These are phyloP conservation scores for Vigna angularis DNA, from an alignment of 306 rosid species.

Conservation along the genomic window DNA sequence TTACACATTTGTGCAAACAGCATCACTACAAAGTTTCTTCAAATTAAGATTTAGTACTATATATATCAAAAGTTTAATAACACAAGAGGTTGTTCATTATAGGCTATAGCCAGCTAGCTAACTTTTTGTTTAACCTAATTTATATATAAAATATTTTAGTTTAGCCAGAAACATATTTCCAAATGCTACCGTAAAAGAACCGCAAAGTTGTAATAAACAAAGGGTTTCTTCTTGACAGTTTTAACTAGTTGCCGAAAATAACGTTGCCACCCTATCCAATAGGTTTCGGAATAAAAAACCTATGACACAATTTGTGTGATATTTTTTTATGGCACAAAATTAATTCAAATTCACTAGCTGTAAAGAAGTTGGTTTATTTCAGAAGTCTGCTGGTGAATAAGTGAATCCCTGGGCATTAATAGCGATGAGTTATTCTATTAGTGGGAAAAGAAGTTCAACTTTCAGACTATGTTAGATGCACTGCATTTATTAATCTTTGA, in stretches of 20 bases:
- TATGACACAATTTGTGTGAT: not conserved
- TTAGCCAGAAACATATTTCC: not conserved
- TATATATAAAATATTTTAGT: not conserved
- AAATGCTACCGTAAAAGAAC: not conserved
- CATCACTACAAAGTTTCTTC: not conserved
- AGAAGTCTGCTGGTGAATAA: too few relatives aligned
- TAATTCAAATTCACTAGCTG: too few relatives aligned
- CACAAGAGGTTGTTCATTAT: not conserved
- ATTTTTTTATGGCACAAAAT: not conserved
- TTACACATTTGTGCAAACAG: not conserved
- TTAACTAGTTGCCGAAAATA: not conserved
- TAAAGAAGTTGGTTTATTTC: too few relatives aligned
- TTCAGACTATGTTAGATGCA: too few relatives aligned
- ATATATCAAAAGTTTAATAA: not conserved
- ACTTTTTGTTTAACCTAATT: not conserved
- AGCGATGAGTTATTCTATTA: too few relatives aligned
- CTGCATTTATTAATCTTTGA: too few relatives aligned
- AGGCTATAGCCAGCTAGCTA: not conserved
- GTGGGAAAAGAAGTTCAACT: too few relatives aligned
- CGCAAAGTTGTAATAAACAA: not conserved
- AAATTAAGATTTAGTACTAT: not conserved
- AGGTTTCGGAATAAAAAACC: not conserved
- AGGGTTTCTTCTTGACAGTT: not conserved
- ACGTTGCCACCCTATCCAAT: not conserved
- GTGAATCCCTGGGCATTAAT: too few relatives aligned